Evolutionary conservation across 805 yeast species (phyloP).

Genomic region (Yamadazyma paraphyllophila): DNA sequence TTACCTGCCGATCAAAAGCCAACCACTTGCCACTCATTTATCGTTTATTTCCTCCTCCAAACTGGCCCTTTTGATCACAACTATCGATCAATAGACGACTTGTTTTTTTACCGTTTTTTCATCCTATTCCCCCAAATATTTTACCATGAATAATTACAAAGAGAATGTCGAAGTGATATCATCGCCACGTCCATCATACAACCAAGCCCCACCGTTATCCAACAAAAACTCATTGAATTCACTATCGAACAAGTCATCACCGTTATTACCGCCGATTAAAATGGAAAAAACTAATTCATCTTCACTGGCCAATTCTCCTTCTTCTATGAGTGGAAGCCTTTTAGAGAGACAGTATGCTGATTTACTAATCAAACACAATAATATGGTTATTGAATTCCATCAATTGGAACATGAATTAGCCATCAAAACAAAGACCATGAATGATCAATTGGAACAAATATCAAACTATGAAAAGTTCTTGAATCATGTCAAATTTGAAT

Average conservation of each 20-base stretch:
- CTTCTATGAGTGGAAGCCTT: not conserved
- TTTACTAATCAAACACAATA: constrained; percentile 25
- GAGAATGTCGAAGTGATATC: constrained; percentile 8
- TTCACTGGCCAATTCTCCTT: not conserved
- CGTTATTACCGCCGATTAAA: constrained; percentile 11
- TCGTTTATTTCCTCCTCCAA: not conserved
- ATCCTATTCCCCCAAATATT: not conserved
- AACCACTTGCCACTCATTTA: not conserved
- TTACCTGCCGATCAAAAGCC: not conserved
- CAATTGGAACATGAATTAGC: constrained; percentile 33
- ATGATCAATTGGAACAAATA: constrained; percentile 27
- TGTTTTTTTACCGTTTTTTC: not conserved
- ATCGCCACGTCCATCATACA: not conserved
- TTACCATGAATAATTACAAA: constrained; percentile 7
- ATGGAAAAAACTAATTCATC: constrained; percentile 5
- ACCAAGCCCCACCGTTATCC: constrained; percentile 3
- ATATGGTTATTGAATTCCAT: constrained; percentile 23
- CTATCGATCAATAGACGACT: not conserved
- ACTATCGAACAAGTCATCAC: constrained; percentile 6
- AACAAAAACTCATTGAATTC: constrained; percentile 10
- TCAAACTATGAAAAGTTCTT: constrained; percentile 27
- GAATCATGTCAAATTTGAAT: constrained; percentile 24
- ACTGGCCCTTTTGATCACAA: not conserved
- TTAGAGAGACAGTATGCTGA: constrained; percentile 28
- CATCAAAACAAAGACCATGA: constrained; percentile 21